Base-by-base conservation (phyloP, 441 rosid species). In the Brassica hybrid region DNA sequence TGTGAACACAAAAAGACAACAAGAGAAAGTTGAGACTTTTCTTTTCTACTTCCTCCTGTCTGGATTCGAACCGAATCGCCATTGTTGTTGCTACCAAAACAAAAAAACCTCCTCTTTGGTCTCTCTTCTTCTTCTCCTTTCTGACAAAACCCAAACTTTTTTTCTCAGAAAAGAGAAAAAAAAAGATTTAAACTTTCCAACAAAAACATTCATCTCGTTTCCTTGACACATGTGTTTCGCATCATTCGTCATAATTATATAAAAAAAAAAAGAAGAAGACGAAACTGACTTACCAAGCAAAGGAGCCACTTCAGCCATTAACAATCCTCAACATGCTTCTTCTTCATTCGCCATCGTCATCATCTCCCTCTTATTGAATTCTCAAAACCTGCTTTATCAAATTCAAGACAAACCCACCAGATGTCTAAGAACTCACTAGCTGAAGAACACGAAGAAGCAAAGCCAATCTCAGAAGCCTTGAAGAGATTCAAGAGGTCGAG, bases 401-500 rank as follows among this genome's bases (percentile, higher is more conserved):
- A 25, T 25, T 25, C 27, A 25, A 25, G 27, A 25, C 27, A 25
- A 25, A 25, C 27, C 27, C 27, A 12, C 17, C 6, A 32, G 8
- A 80, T 80, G 83, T 69, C 83, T 66, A 80, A 65, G 60, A 75
- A 36, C 73, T 3, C 69, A 36, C n/a, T 23, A 56, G 30, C 36
- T n/a, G 79, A 75, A 59, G 82, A 79, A 4, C 12, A 69, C 1
- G 74, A 69, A 56, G 74, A 75, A 73, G 48, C 75, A 14, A 67
- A 77, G 80, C 80, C 82, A 61, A 70, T 75, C 65, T 69, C 9
- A 41, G 88, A 86, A 45, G 66, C 83, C 34, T 74, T 83, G 70
- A 88, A 83, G 87, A 90, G 86, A 83, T 73, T 95, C 77, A 93
- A 88, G 83, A 89, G 93, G 38, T 83, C 86, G 8, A 86, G 84